Base-by-base conservation (phyloP, 2,329 filamentous ascomycete species). In the Nigrospora osmanthi region DNA sequence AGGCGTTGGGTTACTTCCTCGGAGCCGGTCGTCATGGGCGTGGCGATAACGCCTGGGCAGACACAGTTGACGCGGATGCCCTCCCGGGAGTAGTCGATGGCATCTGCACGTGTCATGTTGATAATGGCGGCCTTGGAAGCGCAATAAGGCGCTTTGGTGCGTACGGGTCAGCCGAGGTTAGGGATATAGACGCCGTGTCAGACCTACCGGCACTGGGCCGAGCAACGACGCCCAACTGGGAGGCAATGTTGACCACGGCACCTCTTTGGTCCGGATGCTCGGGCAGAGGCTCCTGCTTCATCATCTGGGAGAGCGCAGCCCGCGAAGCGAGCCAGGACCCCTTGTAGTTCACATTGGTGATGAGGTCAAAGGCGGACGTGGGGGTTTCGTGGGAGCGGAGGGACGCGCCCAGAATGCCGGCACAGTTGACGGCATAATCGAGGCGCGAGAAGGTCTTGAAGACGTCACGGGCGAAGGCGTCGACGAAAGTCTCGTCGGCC, bases 81-180 rank as follows among this genome's bases (percentile, higher is more conserved):
- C 34, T 67, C 61, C n/a, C 43, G 45, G 0, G 75, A 72, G 52
- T 80, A 79, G 50, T 81, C 72, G 16, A 78, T 76, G 1, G 74
- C 75, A 50, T 78, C 76, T 0, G 72, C 65, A 6, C 70, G 63
- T 0, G 78, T 81, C 70, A 81, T 70, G 17, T 71, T 74, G 41
- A 81, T 72, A 2, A 81, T 69, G 0, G 76, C 78, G 13, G 76
- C 70, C 49, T 81, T 82, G 4, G 75, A 78, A 0, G 71, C 73
- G 44, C 73, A 79, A 49, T 80, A 81, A 1, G 74, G 67, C 11
- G 75, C 75, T 75, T 28, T n/a, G n/a, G n/a, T n/a, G 23, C 10
- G 23, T 28, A 10, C 23, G 23, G 7, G 23, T 28, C 7, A 28
- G 23, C 10, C 10, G 10, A 7, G 23, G 23, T 10, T 7, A 28